Evolutionary conservation across 305 asterid species (phyloP), one percentile per base, ranked within the genome.

Genomic region (Fraxinus platypoda): DNA sequence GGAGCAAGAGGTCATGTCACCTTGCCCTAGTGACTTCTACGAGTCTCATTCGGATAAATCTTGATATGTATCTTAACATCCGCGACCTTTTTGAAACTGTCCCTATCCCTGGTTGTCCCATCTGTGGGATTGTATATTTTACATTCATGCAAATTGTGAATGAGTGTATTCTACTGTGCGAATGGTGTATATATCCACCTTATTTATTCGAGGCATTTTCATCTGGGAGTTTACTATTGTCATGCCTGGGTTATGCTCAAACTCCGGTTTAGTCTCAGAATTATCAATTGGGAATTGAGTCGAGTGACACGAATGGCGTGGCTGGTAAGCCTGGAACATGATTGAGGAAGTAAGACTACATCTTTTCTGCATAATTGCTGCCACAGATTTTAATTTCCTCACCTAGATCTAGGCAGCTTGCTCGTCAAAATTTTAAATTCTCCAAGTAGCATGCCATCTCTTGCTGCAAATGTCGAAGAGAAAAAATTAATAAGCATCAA

Each of bases 1-100:
- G 83, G 98, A 95, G 91, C 98, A 95, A 82, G 98, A 94, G 83
- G 97, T 94, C 37, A 92, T 93, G 97, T 91, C 97, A 2, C 98
- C 99, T 54, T 90, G 97, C 82, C 89, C 89, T 0, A 94, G 92
- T 31, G 97, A 95, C 82, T 85, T 91, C 80, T 90, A 93, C 1
- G 99, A 95, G 85, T 95, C 97, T 64, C 97, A 92, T 43, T 95
- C 97, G 0, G 98, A 95, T 78, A 91, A 87, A 84, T 90, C 95
- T 26, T 90, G 87, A 86, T 84, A 4, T 1, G 17, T 2, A 17
- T 1, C 8, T 34, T 38, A 38, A 75, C 13, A 41, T 38, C 66
- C 52, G 7, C 33, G 13, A 37, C 6, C 68, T 80, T 33, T 30
- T 38, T 82, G 85, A 38, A 78, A 46, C 28, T 62, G 8, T 70